Evolutionary conservation across 768 basidiomycete species (phyloP), one percentile per base, ranked within the genome.

Genomic region (Infundibulicybe gibba): DNA sequence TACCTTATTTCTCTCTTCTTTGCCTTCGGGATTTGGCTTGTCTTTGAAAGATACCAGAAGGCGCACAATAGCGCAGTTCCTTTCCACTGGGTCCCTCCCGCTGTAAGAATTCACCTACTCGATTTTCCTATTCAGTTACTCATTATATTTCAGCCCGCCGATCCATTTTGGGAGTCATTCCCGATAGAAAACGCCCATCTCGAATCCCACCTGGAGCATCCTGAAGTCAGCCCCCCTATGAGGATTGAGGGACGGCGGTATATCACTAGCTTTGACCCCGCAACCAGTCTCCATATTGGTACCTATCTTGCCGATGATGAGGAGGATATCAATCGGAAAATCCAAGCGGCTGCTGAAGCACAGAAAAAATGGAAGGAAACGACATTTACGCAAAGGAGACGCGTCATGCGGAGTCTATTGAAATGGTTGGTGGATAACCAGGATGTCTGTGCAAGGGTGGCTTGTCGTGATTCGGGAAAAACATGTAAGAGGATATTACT

Each of bases 391-490:
- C 80, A 94, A 55, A 75, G 97, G 35, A 75, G 86, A 61, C 79
- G 87, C 51, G 88, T 99, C 35, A 70, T 98, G 59, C 72, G 90
- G 42, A 94, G 90, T 57, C 61, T 99, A 50, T 73, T 93, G 59
- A 89, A 88, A 53, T 99, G 95, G 95, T 73, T 95, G 5, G 83
- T 97, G 31, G 84, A 88, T 52, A 94, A 98, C 58, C 89, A 94
- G 68, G 87, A 93, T 44, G 67, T 71, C 17, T 90, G 93, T 52
- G 91, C 91, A 30, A 75, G 85, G 35, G 87, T 95, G 20, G 91
- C 91, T 17, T 92, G 90, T 61, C 75, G 95, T 30, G 95, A 99
- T 64, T 92, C 92, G 0, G 95, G 95, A 35, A 99, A 98, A 76
- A 97, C 94, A 20, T 68, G 90, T 90, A 56, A 64, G 87, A 77